Evolutionary conservation across 495 filamentous ascomycete genomes (phyloP).

Genomic region (Glarea lozoyensis): DNA sequence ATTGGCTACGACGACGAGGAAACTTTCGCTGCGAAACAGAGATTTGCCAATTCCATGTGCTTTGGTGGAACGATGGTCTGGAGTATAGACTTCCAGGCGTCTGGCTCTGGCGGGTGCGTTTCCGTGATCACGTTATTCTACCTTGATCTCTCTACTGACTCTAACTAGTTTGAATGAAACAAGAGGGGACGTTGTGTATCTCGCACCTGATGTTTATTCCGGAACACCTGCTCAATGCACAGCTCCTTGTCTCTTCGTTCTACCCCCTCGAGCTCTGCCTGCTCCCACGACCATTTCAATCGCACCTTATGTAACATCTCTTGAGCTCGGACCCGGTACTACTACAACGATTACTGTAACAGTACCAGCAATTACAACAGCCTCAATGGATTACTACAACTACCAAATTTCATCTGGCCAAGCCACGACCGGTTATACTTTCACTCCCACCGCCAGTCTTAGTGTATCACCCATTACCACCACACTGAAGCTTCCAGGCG

Average conservation of each 20-base stretch:
- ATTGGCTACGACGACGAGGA: constrained; percentile 26
- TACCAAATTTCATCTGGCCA: neutral
- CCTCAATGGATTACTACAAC: neutral
- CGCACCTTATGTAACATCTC: neutral
- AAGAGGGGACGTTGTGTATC: neutral
- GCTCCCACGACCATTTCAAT: neutral
- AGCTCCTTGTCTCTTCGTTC: neutral
- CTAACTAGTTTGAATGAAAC: no score
- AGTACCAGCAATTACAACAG: neutral
- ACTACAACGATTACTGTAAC: neutral
- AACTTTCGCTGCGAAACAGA: constrained; percentile 17
- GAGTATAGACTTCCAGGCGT: constrained; percentile 11
- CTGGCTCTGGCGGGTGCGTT: neutral
- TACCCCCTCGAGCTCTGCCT: neutral
- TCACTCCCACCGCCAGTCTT: neutral
- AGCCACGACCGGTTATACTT: neutral
- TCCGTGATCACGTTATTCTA: neutral
- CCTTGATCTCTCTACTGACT: neutral
- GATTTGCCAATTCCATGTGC: constrained; percentile 25
- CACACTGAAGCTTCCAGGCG: neutral
- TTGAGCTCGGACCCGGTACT: neutral
- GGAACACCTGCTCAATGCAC: neutral
- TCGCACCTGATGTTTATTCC: neutral
- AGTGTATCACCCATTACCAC: neutral
- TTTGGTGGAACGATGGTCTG: constrained; percentile 21